phyloP scores from a whole-genome alignment of 208 protist species.

The Phytomonas francai region DNA sequence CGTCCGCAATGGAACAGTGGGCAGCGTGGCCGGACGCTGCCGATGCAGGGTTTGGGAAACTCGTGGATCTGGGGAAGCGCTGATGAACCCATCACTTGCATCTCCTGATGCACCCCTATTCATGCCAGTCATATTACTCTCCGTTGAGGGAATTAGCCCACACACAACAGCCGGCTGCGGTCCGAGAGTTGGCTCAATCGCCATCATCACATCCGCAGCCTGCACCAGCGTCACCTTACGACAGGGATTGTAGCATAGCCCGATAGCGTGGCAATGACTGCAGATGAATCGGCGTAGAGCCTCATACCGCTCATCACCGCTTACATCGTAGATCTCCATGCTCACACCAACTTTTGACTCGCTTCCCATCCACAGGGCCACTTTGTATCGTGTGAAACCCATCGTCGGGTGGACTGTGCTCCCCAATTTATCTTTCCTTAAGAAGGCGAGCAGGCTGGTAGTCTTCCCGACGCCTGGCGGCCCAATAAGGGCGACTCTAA shows the following conservation, averaged over 20 bases:
- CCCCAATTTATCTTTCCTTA: conserved; percentile 11
- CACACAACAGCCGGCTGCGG: conserved; percentile 79
- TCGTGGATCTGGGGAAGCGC: not conserved
- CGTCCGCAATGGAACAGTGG: not conserved
- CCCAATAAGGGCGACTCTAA: conserved; percentile 72
- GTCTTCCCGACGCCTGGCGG: conserved; percentile 68
- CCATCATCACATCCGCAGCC: conserved; percentile 78
- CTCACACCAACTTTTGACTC: conserved; percentile 43
- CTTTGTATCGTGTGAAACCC: conserved; percentile 42
- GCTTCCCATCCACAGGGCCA: conserved; percentile 30
- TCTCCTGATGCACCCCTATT: not conserved
- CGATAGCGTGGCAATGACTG: conserved; percentile 60
- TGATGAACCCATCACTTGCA: not conserved
- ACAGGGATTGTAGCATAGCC: conserved; percentile 68
- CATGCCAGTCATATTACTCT: not conserved
- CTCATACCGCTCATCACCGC: conserved; percentile 56
- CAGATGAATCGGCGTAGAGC: conserved; percentile 69
- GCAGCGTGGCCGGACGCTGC: not conserved
- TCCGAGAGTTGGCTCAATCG: conserved; percentile 48
- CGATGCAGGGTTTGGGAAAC: not conserved
- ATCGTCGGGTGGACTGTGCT: conserved; percentile 34
- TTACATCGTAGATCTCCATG: conserved; percentile 70
- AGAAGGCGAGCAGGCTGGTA: conserved; percentile 33
- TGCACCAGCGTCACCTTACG: conserved; percentile 69
- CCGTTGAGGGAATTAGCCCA: conserved; percentile 30